Base-by-base conservation (phyloP, 371 early-diverging fungal genomes). In the Mortierella sp. region DNA sequence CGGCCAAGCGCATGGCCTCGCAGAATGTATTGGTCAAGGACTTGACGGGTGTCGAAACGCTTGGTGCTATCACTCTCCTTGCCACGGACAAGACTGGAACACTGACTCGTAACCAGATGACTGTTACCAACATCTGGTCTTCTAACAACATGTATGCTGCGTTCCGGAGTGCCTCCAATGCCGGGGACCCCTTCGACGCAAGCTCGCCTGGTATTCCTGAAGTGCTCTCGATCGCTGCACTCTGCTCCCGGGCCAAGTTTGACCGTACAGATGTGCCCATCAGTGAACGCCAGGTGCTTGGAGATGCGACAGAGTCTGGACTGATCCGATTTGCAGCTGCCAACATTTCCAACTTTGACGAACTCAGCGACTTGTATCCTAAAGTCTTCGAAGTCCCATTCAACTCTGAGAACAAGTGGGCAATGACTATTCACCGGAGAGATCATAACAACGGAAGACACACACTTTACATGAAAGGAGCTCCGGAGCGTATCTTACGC, bases 1-100 rank as follows among this genome's bases (percentile, higher is more conserved):
- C 96, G 17, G 96, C 97, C 45, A 95, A 95, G 79, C 91, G 95
- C 51, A 94, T 98, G 94, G 91, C 95, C 3, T 58, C 70, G 19
- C 82, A 87, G 58, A 91, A 96, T 57, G 95, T 96, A 6, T 82
- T 97, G 17, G 96, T 97, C 61, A 96, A 95, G 67, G 94, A 96
- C 77, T 79, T 97, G 27, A 91, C 93, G 54, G 96, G 94, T 59
- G 96, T 97, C 6, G 97, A 97, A 67, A 96, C 96, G 8, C 87
- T 96, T 17, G 97, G 97, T 51, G 94, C 95, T 10, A 95, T 97
- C 49, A 96, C 96, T 16, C 80, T 95, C 14, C 81, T 98, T 52
- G 96, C 95, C 48, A 95, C 96, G 0, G 96, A 96, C 76, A 97
- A 98, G 81, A 96, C 97, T 0, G 97, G 98, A 54, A 98, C 98